These are phyloP conservation scores for Stephania japonica DNA, from an alignment of 164 flowering plant species.

Conservation along the genomic window DNA sequence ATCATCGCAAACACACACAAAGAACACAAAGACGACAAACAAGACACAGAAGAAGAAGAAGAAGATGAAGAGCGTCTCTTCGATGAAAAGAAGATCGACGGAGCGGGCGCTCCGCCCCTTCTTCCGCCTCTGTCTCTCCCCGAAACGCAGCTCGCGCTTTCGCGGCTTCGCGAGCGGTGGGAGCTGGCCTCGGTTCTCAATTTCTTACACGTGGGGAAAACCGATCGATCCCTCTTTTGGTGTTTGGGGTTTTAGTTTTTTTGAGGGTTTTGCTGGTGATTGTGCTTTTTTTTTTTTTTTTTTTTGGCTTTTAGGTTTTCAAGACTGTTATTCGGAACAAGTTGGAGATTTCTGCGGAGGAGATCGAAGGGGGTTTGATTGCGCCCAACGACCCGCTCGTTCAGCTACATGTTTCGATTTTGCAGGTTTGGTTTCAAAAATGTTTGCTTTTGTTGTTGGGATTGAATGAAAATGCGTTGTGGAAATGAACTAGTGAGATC, in stretches of 20 bases:
- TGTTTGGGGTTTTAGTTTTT: background rate
- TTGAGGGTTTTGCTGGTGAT: background rate
- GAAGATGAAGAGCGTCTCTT: constrained; percentile 1
- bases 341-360: constrained; percentile 72
- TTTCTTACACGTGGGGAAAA: constrained; percentile 47
- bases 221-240: background rate
- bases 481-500: no score
- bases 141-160: constrained; percentile 20
- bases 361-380: constrained; percentile 66
- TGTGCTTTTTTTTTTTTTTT: background rate
- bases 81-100: background rate
- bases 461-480: background rate
- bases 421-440: constrained; percentile 40
- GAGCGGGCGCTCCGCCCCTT: background rate
- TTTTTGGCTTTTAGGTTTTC: constrained; percentile 48
- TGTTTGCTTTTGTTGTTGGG: background rate
- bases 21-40: no score
- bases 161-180: constrained; percentile 68
- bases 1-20: no score
- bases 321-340: constrained; percentile 43
- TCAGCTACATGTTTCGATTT: constrained; percentile 52
- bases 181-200: constrained; percentile 87
- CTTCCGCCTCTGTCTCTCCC: background rate
- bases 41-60: background rate
- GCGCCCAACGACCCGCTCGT: constrained; percentile 40